phyloP scores from a whole-genome alignment of 2,329 filamentous ascomycete genomes.

The Tolypocladium tropicale region DNA sequence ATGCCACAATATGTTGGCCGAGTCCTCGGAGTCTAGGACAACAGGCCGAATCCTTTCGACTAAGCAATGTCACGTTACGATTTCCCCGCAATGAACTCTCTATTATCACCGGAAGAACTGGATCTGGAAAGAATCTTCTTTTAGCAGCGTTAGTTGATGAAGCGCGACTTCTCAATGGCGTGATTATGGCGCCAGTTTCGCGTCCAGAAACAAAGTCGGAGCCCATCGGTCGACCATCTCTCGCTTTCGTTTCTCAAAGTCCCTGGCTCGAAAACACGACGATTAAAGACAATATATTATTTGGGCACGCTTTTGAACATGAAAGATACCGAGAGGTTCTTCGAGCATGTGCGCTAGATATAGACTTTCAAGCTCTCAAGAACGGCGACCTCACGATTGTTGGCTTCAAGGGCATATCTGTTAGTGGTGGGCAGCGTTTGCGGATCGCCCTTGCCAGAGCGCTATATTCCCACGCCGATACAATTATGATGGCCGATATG shows the following conservation, averaged over 20 bases:
- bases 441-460: neutral
- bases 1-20: neutral
- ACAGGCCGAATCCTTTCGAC: neutral
- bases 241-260: neutral
- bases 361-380: neutral
- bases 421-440: neutral
- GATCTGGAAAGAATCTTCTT: neutral
- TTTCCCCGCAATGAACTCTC: neutral
- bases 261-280: neutral
- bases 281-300: neutral
- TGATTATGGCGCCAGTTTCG: neutral
- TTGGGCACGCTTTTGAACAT: neutral
- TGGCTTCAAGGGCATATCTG: neutral
- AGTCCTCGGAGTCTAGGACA: neutral
- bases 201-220: neutral
- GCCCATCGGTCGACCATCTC: neutral
- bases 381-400: neutral
- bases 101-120: neutral
- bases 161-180: neutral
- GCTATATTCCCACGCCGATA: neutral
- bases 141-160: neutral
- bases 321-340: neutral
- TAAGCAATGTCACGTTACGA: neutral
- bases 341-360: neutral
- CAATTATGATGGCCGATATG: neutral